Conservation (phyloP, 1,139 yeast species). For the Yamadazyma sp. region DNA sequence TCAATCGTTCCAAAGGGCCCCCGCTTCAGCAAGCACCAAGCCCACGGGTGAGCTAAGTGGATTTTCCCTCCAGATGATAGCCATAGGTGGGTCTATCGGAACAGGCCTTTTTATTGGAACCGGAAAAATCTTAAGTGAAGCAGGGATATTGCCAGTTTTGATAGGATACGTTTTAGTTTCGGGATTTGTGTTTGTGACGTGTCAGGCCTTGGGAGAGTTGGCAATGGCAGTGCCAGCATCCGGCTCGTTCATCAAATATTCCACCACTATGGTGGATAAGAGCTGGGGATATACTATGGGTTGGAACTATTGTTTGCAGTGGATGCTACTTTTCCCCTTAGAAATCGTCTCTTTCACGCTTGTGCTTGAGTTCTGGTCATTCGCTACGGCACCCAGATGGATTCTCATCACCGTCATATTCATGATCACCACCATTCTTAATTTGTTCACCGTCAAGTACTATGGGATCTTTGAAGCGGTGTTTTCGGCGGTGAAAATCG, state of each 20-base stretch:
- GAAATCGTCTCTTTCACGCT: conserved; percentile 77
- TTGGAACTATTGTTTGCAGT: conserved; percentile 78
- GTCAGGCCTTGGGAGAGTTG: conserved; percentile 82
- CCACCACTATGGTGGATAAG: conserved; percentile 65
- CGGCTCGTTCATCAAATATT: conserved; percentile 74
- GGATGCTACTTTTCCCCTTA: conserved; percentile 73
- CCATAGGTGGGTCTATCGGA: conserved; percentile 65
- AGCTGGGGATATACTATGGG: conserved; percentile 79
- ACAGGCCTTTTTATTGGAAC: conserved; percentile 73
- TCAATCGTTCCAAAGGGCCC: neutral
- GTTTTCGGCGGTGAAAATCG: conserved; percentile 56
- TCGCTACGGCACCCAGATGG: conserved; percentile 31
- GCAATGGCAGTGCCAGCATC: conserved; percentile 76
- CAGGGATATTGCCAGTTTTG: conserved; percentile 78
- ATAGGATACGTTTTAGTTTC: conserved; percentile 69
- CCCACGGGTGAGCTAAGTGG: conserved; percentile 8
- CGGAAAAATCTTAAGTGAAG: conserved; percentile 61
- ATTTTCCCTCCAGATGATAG: conserved; percentile 51
- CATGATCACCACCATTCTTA: conserved; percentile 51
- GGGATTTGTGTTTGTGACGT: conserved; percentile 66
- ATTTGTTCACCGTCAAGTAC: conserved; percentile 67
- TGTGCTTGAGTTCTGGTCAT: conserved; percentile 61
- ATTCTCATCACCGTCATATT: conserved; percentile 57
- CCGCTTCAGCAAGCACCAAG: neutral
- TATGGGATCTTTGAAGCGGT: conserved; percentile 73